Evolutionary conservation across 805 yeast species (phyloP).

Genomic region (Saccharomyces kudriavzevii): DNA sequence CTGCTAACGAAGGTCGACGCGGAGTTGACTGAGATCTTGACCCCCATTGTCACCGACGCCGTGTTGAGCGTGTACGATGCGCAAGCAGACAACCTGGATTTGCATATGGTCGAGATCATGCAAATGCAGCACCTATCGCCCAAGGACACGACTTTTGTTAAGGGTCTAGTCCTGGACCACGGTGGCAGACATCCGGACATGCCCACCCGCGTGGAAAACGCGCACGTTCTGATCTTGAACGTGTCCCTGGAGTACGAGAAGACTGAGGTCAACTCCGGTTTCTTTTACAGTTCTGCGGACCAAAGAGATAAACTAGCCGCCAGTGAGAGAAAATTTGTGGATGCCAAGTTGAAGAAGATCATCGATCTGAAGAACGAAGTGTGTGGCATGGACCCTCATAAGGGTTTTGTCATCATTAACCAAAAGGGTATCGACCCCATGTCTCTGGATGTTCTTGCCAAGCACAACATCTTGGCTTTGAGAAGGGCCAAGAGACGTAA

Average conservation of each 20-base stretch:
- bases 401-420: slow-evolving; percentile 88
- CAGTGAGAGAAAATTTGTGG: slow-evolving; percentile 88
- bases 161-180: slow-evolving; percentile 91
- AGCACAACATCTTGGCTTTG: slow-evolving; percentile 84
- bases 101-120: slow-evolving; percentile 98
- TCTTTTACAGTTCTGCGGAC: slow-evolving; percentile 88
- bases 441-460: slow-evolving; percentile 90
- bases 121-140: slow-evolving; percentile 92
- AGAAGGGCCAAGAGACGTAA: slow-evolving; percentile 98
- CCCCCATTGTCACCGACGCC: slow-evolving; percentile 95
- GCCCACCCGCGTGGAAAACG: slow-evolving; percentile 84
- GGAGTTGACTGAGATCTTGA: slow-evolving; percentile 68
- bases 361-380: slow-evolving; percentile 89
- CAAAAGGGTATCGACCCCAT: slow-evolving; percentile 98
- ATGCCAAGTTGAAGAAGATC: slow-evolving; percentile 83
- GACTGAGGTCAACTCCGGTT: slow-evolving; percentile 94
- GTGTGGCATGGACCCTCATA: slow-evolving; percentile 62
- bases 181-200: slow-evolving; percentile 99
- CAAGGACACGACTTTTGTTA: slow-evolving; percentile 71
- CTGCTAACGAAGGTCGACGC: slow-evolving; percentile 76
- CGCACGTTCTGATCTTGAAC: slow-evolving; percentile 76
- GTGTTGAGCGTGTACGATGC: slow-evolving; percentile 66
- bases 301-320: slow-evolving; percentile 93
- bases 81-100: slow-evolving; percentile 49
- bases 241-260: slow-evolving; percentile 95